These are phyloP conservation scores for Juncus effusus DNA, from an alignment of 176 grass and related monocot species.

Conservation along the genomic window DNA sequence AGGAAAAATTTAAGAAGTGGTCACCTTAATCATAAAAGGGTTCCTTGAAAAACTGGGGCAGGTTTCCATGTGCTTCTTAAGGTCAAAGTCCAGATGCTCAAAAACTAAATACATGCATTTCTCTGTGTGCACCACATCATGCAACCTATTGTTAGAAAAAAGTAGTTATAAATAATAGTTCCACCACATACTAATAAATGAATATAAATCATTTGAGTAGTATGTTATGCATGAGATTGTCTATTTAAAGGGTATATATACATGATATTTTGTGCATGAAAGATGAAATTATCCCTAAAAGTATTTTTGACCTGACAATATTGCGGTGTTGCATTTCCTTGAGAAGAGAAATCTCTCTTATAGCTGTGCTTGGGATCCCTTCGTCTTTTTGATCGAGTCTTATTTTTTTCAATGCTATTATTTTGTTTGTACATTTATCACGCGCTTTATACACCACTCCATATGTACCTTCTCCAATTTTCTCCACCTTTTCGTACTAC, in stretches of 20 bases:
- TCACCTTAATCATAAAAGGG: constrained; percentile 61
- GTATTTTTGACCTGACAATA: constrained; percentile 60
- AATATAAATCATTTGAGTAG: no score
- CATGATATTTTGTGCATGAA: no score
- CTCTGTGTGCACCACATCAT: constrained; percentile 77
- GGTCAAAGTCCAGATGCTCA: constrained; percentile 92
- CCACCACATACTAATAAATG: no score
- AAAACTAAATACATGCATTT: constrained; percentile 86
- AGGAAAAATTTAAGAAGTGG: constrained; percentile 7
- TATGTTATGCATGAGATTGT: no score
- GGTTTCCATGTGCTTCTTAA: constrained; percentile 97
- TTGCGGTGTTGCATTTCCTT: constrained; percentile 84
- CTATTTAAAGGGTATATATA: no score
- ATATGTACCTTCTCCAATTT: constrained; percentile 87
- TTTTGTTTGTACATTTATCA: constrained; percentile 60
- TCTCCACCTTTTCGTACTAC: constrained; percentile 86
- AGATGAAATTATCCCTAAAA: neutral
- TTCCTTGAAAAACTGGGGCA: constrained; percentile 70
- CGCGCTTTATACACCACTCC: constrained; percentile 81
- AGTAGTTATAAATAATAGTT: neutral
- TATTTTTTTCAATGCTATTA: constrained; percentile 81
- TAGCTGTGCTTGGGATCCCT: constrained; percentile 81
- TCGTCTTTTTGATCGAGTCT: constrained; percentile 67
- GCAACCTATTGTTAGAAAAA: constrained; percentile 51
- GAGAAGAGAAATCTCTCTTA: constrained; percentile 82